Conservation (phyloP, 2,329 filamentous ascomycete species). For the Pseudocercospora eumusae region DNA sequence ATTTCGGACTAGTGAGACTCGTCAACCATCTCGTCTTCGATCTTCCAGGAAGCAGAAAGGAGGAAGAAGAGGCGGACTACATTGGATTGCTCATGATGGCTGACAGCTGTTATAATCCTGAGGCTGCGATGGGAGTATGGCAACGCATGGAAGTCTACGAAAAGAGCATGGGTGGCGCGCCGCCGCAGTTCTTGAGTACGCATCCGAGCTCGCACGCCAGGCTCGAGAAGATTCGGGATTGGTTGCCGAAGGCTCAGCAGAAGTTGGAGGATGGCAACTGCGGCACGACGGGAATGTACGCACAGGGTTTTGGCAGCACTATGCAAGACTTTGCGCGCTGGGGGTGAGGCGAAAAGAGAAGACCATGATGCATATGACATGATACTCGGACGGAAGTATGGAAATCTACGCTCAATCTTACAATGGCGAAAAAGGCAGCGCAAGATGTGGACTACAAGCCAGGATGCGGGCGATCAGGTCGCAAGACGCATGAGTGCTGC, state of each 20-base stretch:
- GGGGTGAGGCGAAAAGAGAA: background rate
- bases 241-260: slow-evolving; percentile 48
- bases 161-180: slow-evolving; percentile 44
- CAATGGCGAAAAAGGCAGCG: background rate
- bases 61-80: slow-evolving; percentile 76
- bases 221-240: slow-evolving; percentile 65
- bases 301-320: background rate
- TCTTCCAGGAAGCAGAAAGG: slow-evolving; percentile 67
- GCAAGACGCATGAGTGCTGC: background rate
- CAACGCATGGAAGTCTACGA: slow-evolving; percentile 62
- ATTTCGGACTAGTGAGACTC: slow-evolving; percentile 41
- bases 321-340: background rate
- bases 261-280: slow-evolving; percentile 40
- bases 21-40: slow-evolving; percentile 65
- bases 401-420: slow-evolving; percentile 5
- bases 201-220: slow-evolving; percentile 71
- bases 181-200: slow-evolving; percentile 73
- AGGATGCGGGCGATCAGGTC: background rate
- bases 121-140: slow-evolving; percentile 65
- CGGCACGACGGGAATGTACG: slow-evolving; percentile 25
- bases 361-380: background rate
- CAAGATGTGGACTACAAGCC: background rate
- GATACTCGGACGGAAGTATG: background rate
- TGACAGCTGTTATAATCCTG: slow-evolving; percentile 73
- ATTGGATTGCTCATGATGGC: slow-evolving; percentile 83